phyloP scores from a whole-genome alignment of 108 stramenopile species.

The Cylindrotheca fusiformis region DNA sequence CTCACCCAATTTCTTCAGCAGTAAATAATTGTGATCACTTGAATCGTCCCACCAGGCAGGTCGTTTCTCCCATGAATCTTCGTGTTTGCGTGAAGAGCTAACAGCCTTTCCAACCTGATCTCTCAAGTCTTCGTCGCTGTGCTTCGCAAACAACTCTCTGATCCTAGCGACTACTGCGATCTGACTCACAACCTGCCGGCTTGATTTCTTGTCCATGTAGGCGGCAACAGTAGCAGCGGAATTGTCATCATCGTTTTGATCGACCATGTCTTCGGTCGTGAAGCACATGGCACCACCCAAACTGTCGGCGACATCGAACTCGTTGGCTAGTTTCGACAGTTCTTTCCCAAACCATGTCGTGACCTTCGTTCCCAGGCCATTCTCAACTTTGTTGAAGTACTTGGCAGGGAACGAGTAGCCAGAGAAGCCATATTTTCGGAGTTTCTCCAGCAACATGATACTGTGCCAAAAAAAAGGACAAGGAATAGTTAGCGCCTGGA shows the following conservation, averaged over 20 bases:
- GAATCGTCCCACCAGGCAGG: constrained; percentile 65
- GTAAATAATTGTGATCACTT: constrained; percentile 31
- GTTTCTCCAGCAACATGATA: constrained; percentile 38
- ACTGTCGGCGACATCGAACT: constrained; percentile 51
- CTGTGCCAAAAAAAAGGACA: background rate
- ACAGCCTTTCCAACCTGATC: constrained; percentile 40
- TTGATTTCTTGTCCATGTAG: constrained; percentile 58
- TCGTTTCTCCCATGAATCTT: constrained; percentile 58
- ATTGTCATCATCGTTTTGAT: constrained; percentile 35
- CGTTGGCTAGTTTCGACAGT: constrained; percentile 28
- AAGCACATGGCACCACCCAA: constrained; percentile 42
- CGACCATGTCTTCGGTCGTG: constrained; percentile 46
- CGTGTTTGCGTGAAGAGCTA: constrained; percentile 36
- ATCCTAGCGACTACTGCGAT: constrained; percentile 65
- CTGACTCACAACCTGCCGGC: constrained; percentile 62
- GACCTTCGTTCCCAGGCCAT: constrained; percentile 68
- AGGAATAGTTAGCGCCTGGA: background rate
- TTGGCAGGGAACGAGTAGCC: background rate
- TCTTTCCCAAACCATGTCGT: constrained; percentile 65
- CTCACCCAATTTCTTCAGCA: constrained; percentile 24
- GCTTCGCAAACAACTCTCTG: constrained; percentile 54
- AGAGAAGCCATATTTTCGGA: constrained; percentile 19
- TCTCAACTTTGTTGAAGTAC: constrained; percentile 34
- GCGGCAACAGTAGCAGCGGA: constrained; percentile 35
- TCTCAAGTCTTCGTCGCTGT: constrained; percentile 31